phyloP scores from a whole-genome alignment of 225 moss, liverwort and hornwort genomes.

The Takakia lepidozioides region DNA sequence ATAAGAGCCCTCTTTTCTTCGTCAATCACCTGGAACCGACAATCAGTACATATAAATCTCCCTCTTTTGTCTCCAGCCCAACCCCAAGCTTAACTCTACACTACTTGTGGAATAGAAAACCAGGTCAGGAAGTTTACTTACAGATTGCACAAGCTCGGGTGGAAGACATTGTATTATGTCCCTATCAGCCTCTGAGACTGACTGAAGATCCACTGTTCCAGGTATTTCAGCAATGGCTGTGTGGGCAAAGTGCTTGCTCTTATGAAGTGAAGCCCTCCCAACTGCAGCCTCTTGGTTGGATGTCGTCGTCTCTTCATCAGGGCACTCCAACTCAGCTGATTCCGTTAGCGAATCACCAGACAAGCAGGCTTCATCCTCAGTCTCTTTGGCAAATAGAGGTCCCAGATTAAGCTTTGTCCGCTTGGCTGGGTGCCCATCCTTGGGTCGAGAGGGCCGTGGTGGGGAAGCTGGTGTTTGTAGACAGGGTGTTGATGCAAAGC shows the following conservation, averaged over 20 bases:
- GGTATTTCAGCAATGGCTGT: too few species aligned
- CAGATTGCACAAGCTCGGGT: constrained; percentile 60
- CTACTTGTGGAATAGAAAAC: neutral
- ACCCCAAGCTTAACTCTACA: neutral
- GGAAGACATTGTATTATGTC: constrained; percentile 64
- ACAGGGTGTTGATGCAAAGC: constrained; percentile 25
- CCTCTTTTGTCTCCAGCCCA: neutral
- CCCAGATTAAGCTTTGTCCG: constrained; percentile 35
- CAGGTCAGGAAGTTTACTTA: constrained; percentile 12
- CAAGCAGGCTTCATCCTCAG: constrained; percentile 9
- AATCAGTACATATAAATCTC: neutral
- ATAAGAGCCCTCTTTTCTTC: constrained; percentile 57
- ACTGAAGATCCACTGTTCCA: constrained; percentile 16
- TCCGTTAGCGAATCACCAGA: constrained; percentile 8
- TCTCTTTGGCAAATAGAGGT: constrained; percentile 19
- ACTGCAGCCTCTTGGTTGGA: neutral
- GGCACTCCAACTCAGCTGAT: neutral
- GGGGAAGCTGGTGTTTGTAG: constrained; percentile 23
- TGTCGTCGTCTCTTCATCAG: neutral
- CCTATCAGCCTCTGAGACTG: constrained; percentile 57
- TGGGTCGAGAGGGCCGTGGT: constrained; percentile 17
- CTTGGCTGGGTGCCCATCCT: constrained; percentile 22
- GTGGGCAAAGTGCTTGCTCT: too few species aligned
- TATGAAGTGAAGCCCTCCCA: neutral
- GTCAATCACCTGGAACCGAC: constrained; percentile 46